phyloP scores from a whole-genome alignment of 1,284 basidiomycete species.

The Salmacisia buchloeana region DNA sequence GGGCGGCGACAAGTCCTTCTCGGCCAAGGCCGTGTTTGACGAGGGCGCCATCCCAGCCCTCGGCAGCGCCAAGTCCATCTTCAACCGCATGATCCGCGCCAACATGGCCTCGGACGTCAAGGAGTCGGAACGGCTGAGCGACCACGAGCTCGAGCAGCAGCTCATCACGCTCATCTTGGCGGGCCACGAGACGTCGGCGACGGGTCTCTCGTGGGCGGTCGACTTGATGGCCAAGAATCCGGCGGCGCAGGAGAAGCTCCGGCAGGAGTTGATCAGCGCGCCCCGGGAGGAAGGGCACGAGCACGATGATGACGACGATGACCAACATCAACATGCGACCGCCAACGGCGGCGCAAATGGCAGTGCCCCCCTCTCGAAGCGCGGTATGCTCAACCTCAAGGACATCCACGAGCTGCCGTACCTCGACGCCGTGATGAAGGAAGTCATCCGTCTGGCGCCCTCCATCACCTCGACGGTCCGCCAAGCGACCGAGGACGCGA shows the following conservation, averaged over 20 bases:
- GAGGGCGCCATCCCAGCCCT: background rate
- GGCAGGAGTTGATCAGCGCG: constrained; percentile 15
- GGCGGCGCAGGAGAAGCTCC: constrained; percentile 56
- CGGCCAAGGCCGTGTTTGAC: constrained; percentile 6
- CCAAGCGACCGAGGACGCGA: constrained; percentile 22
- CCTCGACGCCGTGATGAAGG: constrained; percentile 35
- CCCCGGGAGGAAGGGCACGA: constrained; percentile 20
- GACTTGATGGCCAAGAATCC: constrained; percentile 64
- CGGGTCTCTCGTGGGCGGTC: constrained; percentile 71
- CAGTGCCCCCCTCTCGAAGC: constrained; percentile 11
- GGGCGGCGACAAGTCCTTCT: too few relatives aligned
- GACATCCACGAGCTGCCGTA: constrained; percentile 27
- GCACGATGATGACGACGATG: constrained; percentile 16
- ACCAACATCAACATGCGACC: constrained; percentile 9
- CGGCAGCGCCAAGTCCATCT: constrained; percentile 27
- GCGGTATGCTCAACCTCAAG: constrained; percentile 16
- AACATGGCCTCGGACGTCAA: constrained; percentile 40
- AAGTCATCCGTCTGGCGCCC: constrained; percentile 36
- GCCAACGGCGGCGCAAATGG: background rate
- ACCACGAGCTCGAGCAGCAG: constrained; percentile 66
- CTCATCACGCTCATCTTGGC: constrained; percentile 75
- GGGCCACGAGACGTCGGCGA: constrained; percentile 74
- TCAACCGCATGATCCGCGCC: constrained; percentile 42
- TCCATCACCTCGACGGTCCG: constrained; percentile 39
- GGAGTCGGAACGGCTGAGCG: constrained; percentile 59